A percentile compares a stretch with the other conserved stretches of the same genome.
Evolutionary conservation across 257 asterid genomes (phyloP).

Genomic region (Solanum habrochaites): DNA sequence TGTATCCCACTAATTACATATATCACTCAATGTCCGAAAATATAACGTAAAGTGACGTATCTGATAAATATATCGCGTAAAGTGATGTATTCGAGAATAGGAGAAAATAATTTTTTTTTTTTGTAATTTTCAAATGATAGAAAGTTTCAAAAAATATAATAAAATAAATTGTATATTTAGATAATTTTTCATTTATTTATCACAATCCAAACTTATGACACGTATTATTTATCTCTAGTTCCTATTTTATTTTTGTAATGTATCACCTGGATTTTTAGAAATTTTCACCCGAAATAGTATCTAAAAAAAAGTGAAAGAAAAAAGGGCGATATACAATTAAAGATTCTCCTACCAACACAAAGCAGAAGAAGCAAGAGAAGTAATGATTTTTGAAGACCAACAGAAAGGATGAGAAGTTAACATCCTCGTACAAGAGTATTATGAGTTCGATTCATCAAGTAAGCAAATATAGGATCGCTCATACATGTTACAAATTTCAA

Average conservation of each 20-base stretch:
- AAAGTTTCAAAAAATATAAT: too few species aligned
- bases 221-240: too few species aligned
- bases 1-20: background rate
- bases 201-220: background rate
- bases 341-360: background rate
- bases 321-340: background rate
- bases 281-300: background rate
- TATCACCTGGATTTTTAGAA: background rate
- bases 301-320: background rate
- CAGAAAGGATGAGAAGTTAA: background rate
- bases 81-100: too few species aligned
- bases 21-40: background rate
- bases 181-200: too few species aligned
- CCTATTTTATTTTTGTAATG: too few species aligned
- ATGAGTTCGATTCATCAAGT: background rate
- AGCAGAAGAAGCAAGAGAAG: background rate
- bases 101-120: too few species aligned
- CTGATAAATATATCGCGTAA: too few species aligned
- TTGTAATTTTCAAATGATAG: background rate
- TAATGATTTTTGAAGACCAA: background rate
- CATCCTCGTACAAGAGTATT: background rate
- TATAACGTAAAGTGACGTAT: too few species aligned
- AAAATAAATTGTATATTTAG: too few species aligned
- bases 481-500: background rate
- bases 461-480: accelerated